Evolutionary conservation across 1,284 basidiomycete species (phyloP).

Genomic region (Cutaneotrichosporon mucoides): DNA sequence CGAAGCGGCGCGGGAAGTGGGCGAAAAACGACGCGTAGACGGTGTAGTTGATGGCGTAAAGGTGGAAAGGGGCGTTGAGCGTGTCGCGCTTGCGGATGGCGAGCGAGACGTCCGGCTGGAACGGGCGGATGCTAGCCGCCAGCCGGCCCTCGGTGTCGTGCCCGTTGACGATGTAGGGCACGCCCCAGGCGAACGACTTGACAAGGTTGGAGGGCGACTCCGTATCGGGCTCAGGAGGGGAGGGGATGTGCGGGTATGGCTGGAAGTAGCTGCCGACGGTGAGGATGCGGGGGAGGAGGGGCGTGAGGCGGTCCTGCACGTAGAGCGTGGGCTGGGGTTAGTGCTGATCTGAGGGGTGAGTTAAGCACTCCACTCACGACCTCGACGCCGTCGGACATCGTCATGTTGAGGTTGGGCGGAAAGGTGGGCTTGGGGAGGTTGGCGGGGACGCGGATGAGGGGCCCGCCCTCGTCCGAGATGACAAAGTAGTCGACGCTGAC

Average conservation of each 20-base stretch:
- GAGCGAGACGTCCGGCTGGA: conserved; percentile 32
- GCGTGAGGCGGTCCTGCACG: conserved; percentile 18
- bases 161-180: conserved; percentile 21
- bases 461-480: neutral
- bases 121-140: conserved; percentile 10
- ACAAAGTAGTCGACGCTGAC: neutral
- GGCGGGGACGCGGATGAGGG: conserved; percentile 3
- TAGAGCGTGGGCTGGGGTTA: conserved; percentile 27
- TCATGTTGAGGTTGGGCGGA: conserved; percentile 4
- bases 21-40: conserved; percentile 33
- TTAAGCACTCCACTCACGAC: conserved; percentile 22
- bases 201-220: conserved; percentile 5
- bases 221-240: conserved; percentile 7
- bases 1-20: conserved; percentile 18
- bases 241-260: conserved; percentile 15
- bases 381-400: conserved; percentile 8
- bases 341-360: too few species aligned
- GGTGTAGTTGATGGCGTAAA: conserved; percentile 28
- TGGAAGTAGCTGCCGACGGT: conserved; percentile 18
- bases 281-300: conserved; percentile 21
- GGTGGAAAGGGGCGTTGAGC: conserved; percentile 5
- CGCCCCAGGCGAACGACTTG: conserved; percentile 20
- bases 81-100: conserved; percentile 18
- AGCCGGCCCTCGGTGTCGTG: conserved; percentile 10
- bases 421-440: conserved; percentile 6